phyloP scores from a whole-genome alignment of 345 rosid species.

The Durio zibethinus region DNA sequence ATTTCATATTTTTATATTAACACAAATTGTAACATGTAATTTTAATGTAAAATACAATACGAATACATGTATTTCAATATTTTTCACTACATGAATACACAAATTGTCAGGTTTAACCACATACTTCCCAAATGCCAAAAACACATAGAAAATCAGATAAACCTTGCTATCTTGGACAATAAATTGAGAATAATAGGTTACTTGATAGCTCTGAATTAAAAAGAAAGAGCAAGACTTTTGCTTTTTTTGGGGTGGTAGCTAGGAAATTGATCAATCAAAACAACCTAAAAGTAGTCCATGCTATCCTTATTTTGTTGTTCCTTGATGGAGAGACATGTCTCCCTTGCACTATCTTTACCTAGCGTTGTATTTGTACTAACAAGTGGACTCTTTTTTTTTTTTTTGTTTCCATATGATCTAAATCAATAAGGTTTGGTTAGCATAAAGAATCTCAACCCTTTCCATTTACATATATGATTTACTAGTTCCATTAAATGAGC shows the following conservation, averaged over 20 bases:
- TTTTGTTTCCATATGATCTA: background rate
- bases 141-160: background rate
- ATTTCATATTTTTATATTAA: too few species aligned
- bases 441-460: background rate
- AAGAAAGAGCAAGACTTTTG: background rate
- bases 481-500: background rate
- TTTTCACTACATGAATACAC: too few species aligned
- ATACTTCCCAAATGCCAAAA: background rate
- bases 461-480: background rate
- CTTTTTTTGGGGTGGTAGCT: background rate
- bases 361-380: background rate
- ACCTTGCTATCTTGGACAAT: background rate
- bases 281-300: background rate
- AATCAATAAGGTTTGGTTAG: background rate
- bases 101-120: too few species aligned
- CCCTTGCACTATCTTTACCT: background rate
- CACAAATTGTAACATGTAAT: too few species aligned
- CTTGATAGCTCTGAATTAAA: background rate
- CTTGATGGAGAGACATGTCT: constrained; percentile 5
- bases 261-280: background rate
- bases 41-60: too few species aligned
- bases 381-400: background rate
- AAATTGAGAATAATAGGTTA: background rate
- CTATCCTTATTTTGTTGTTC: background rate
- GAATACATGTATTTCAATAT: too few species aligned